Evolutionary conservation across 2,329 filamentous ascomycete species (phyloP), one percentile per base, ranked within the genome.

Genomic region (Ambrosiella beaveri): DNA sequence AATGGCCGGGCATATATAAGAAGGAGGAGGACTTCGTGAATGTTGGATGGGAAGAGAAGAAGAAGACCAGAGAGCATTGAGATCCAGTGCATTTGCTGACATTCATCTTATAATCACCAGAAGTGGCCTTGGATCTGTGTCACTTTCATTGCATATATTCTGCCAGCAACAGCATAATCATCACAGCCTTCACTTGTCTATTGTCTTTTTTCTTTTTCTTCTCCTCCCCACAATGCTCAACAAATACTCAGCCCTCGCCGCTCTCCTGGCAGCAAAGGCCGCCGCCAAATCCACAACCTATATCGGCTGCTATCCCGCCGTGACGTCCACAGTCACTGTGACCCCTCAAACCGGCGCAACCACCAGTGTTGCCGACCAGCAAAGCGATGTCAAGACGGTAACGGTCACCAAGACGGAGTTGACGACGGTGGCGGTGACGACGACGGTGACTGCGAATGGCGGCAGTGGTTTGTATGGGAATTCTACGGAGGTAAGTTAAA

Each of bases 181-280:
- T 27, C 27, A 27, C 27, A 27, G 27, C 27, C 3, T 27, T 27
- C 27, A 27, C 3, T 27, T 27, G 27, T 27, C 27, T 27, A 27
- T 27, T 27, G 5, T 27, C 27, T 4, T 27, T 27, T 27, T 27
- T 27, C 27, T 27, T 27, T 27, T 27, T 27, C 27, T 27, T 27
- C 27, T 27, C 27, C 27, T 49, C 36, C 17, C 35, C 57, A 55
- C n/a, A 8, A 59, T 59, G 58, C 27, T 59, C 35, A 17, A 36
- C 54, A 59, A 59, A 52, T 59, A 59, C 58, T 52, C 58, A n/a
- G 50, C 58, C 19, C 45, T 57, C 38, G 49, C 58, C 2, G 54
- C 54, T 47, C 27, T 59, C 4, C 17, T 59, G 11, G 58, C 49
- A 9, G 38, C 36, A 38, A 59, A 57, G 17, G 27, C 54, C 40